Conservation (phyloP, 371 early-diverging fungal genomes). For the Gilbertella persicaria region DNA sequence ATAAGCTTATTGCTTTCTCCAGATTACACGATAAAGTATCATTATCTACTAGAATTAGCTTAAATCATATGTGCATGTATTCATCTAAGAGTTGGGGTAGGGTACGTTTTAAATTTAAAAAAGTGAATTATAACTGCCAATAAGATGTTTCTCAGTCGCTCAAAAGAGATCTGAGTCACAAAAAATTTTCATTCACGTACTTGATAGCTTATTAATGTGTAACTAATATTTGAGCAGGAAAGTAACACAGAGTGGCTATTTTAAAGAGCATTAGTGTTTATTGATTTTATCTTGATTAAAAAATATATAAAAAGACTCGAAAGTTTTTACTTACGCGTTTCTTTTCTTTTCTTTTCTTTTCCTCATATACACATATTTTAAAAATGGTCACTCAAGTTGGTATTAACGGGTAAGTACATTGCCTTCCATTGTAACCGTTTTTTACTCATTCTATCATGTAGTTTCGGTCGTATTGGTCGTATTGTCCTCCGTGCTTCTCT, state of each 20-base stretch:
- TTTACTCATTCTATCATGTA: constrained; percentile 20
- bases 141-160: constrained; percentile 6
- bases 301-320: constrained; percentile 19
- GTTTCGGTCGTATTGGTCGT: constrained; percentile 99
- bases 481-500: constrained; percentile 94
- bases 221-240: not conserved
- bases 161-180: constrained; percentile 11
- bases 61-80: too few relatives aligned
- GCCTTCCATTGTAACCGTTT: too few relatives aligned
- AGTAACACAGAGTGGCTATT: constrained; percentile 7
- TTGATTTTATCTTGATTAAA: constrained; percentile 22
- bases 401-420: constrained; percentile 30
- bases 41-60: too few relatives aligned
- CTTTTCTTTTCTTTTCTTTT: constrained; percentile 11
- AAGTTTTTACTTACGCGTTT: constrained; percentile 8
- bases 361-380: constrained; percentile 5
- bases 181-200: not conserved
- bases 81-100: not conserved
- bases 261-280: not conserved
- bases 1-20: constrained; percentile 1
- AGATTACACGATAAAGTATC: too few relatives aligned
- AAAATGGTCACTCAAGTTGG: constrained; percentile 35
- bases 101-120: not conserved
- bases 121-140: not conserved
- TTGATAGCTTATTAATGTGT: constrained; percentile 1